A percentile compares a stretch with the other conserved stretches of the same genome.
These are phyloP conservation scores for Chaetoceros tenuissimus DNA, from an alignment of 108 stramenopile genomes.

Conservation along the genomic window DNA sequence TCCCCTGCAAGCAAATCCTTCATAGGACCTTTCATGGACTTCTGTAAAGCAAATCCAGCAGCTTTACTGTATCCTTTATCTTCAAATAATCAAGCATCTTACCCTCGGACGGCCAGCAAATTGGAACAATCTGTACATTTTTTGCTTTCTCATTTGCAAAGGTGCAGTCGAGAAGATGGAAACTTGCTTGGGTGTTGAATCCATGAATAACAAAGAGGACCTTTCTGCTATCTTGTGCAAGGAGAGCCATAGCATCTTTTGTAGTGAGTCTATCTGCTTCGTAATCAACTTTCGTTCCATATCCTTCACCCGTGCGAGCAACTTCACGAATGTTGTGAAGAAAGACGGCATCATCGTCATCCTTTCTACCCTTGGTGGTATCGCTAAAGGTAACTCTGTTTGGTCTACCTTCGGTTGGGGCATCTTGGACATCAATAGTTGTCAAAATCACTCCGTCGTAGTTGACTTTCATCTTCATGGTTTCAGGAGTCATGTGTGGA, in stretches of 20 bases:
- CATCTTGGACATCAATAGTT: no score
- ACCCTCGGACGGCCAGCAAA: background rate
- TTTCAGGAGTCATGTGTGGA: no score
- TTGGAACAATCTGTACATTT: background rate
- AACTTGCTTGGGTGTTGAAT: background rate
- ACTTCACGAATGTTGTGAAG: background rate
- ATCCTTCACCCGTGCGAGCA: background rate
- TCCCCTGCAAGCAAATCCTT: background rate
- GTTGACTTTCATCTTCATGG: no score
- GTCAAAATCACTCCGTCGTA: no score
- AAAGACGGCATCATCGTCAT: background rate
- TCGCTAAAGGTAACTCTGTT: constrained; percentile 1
- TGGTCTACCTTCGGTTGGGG: background rate
- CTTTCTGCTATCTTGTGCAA: background rate
- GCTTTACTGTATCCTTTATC: no score
- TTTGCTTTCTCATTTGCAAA: background rate
- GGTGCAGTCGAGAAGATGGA: background rate
- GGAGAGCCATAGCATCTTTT: background rate
- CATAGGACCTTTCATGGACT: background rate
- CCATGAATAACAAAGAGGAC: constrained; percentile 2
- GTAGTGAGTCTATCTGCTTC: background rate
- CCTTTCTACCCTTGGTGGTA: background rate
- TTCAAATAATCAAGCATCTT: no score
- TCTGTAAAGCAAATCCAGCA: no score
- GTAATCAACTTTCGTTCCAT: background rate